Percentiles rank a stretch among this genome's conserved stretches.
These are phyloP conservation scores for Asterophora parasitica DNA, from an alignment of 768 basidiomycete species.

Conservation along the genomic window DNA sequence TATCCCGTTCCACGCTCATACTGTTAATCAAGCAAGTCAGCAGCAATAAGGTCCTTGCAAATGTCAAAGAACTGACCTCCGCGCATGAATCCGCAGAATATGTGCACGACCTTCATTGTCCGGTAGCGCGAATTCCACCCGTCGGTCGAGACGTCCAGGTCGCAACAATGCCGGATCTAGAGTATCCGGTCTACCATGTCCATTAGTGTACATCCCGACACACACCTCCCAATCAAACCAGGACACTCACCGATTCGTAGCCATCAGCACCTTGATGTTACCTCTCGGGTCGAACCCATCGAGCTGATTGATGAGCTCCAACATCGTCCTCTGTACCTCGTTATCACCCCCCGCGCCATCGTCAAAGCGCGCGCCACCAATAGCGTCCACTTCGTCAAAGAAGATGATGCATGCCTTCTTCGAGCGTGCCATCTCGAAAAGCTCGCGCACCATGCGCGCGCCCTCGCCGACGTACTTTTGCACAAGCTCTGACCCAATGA, in stretches of 20 bases:
- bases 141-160: constrained; percentile 92
- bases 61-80: constrained; percentile 50
- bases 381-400: constrained; percentile 98
- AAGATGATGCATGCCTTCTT: constrained; percentile 99
- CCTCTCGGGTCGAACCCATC: constrained; percentile 98
- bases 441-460: constrained; percentile 95
- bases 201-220: constrained; percentile 1
- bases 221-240: neutral
- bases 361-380: constrained; percentile 96
- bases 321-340: constrained; percentile 98
- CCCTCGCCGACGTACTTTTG: constrained; percentile 99
- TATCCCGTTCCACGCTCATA: constrained; percentile 96
- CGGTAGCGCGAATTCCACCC: constrained; percentile 94
- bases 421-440: constrained; percentile 98
- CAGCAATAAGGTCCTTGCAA: constrained; percentile 1
- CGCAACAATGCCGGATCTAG: constrained; percentile 94
- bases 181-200: constrained; percentile 77
- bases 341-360: constrained; percentile 99
- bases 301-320: constrained; percentile 97
- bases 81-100: constrained; percentile 93
- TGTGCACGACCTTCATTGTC: constrained; percentile 96
- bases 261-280: constrained; percentile 99
- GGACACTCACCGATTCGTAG: constrained; percentile 81
- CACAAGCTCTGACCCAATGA: constrained; percentile 98
- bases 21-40: constrained; percentile 32